These are phyloP conservation scores for Pythium folliculosum DNA, from an alignment of 352 stramenopile species.

Conservation along the genomic window DNA sequence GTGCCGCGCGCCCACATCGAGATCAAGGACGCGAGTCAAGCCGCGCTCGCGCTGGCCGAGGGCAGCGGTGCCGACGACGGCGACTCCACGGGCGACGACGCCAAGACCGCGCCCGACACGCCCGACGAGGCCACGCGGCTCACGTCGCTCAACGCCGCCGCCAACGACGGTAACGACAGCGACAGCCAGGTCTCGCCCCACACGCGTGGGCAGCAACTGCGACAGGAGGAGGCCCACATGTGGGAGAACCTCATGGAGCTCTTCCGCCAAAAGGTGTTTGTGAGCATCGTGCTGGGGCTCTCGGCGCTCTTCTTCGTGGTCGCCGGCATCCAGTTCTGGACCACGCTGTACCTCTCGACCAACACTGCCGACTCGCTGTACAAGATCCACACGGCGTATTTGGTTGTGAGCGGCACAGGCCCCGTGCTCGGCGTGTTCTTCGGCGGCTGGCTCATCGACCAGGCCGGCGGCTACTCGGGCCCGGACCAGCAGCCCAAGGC, in stretches of 20 bases:
- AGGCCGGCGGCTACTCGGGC: conserved; percentile 73
- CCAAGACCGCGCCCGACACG: conserved; percentile 8
- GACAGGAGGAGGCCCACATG: conserved; percentile 35
- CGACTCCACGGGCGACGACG: conserved; percentile 27
- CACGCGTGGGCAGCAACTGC: conserved; percentile 23
- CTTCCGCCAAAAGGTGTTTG: conserved; percentile 65
- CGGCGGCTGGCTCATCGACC: conserved; percentile 81
- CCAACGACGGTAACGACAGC: background rate
- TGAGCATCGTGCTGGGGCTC: conserved; percentile 77
- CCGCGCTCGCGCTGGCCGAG: conserved; percentile 70
- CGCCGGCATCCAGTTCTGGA: conserved; percentile 83
- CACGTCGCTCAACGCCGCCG: conserved; percentile 2
- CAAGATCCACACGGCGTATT: conserved; percentile 72
- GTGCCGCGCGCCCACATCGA: conserved; percentile 70
- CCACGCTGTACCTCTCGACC: conserved; percentile 80
- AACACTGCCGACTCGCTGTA: conserved; percentile 80
- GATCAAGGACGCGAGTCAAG: conserved; percentile 50
- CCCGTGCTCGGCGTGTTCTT: conserved; percentile 88
- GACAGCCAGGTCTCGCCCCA: background rate
- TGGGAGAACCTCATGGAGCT: conserved; percentile 56
- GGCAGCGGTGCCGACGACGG: conserved; percentile 23
- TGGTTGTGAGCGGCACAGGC: conserved; percentile 74
- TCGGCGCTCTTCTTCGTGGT: conserved; percentile 86
- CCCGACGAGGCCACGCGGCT: conserved; percentile 20
- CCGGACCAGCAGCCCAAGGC: conserved; percentile 66